Conservation (phyloP, 441 rosid genomes). For the Pelargonium exstipulatum region DNA sequence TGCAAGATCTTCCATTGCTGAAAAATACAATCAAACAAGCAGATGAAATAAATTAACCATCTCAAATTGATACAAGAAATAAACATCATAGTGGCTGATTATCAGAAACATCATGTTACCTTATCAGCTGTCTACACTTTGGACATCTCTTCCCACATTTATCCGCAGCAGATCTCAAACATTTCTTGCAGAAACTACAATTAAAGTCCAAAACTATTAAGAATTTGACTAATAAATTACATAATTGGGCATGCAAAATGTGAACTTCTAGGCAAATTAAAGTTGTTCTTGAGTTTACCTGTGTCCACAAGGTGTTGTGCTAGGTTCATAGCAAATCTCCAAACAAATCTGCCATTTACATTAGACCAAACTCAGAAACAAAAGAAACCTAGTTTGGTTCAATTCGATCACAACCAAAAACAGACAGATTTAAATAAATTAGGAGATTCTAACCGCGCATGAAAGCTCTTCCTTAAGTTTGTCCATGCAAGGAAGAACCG, state of each 20-base stretch:
- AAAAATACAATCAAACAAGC: constrained; percentile 17
- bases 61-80: not conserved
- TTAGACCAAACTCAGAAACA: constrained; percentile 5
- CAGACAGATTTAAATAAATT: not conserved
- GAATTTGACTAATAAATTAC: not conserved
- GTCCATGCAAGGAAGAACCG: constrained; percentile 54
- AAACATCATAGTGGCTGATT: not conserved
- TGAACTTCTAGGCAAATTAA: not conserved
- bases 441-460: constrained; percentile 65
- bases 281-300: constrained; percentile 39
- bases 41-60: not conserved
- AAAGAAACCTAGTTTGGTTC: constrained; percentile 5
- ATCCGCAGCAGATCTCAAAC: constrained; percentile 74
- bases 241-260: not conserved
- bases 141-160: constrained; percentile 93
- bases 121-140: constrained; percentile 80
- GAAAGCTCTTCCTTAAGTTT: constrained; percentile 88
- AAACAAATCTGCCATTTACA: constrained; percentile 62
- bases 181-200: constrained; percentile 83
- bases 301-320: constrained; percentile 95
- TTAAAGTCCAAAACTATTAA: constrained; percentile 7
- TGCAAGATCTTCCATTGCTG: constrained; percentile 87
- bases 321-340: constrained; percentile 93
- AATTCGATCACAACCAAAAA: not conserved
- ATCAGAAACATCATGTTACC: constrained; percentile 33